These are phyloP conservation scores for Mycena galericulata DNA, from an alignment of 768 basidiomycete genomes.

Conservation along the genomic window DNA sequence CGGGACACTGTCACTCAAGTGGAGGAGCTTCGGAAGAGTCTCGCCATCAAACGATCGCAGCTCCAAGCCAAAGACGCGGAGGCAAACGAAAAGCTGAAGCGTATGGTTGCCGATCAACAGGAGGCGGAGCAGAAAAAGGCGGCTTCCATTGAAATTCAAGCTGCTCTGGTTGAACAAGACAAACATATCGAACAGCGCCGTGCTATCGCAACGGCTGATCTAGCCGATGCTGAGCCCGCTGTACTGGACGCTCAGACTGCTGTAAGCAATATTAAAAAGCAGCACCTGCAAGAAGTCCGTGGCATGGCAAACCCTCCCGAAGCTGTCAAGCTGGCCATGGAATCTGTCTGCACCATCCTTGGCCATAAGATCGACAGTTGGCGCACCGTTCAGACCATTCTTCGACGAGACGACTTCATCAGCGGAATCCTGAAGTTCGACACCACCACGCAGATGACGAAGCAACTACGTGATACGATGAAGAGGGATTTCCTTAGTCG, in stretches of 20 bases:
- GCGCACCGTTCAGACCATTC: constrained; percentile 95
- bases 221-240: constrained; percentile 97
- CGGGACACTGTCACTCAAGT: constrained; percentile 97
- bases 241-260: constrained; percentile 95
- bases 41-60: constrained; percentile 93
- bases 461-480: constrained; percentile 88
- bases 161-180: constrained; percentile 93
- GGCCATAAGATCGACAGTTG: constrained; percentile 98
- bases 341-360: constrained; percentile 95
- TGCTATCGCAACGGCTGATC: constrained; percentile 91
- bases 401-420: constrained; percentile 97
- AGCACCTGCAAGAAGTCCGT: constrained; percentile 96
- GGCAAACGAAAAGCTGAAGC: constrained; percentile 96
- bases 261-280: constrained; percentile 96
- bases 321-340: constrained; percentile 97
- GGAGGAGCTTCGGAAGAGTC: constrained; percentile 93
- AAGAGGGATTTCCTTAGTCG: constrained; percentile 92
- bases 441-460: constrained; percentile 91
- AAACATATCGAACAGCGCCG: constrained; percentile 88
- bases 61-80: constrained; percentile 94
- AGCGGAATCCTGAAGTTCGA: constrained; percentile 96
- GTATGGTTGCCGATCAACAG: constrained; percentile 98
- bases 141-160: constrained; percentile 96
- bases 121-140: constrained; percentile 99
- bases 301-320: constrained; percentile 99